Percentiles rank a stretch among this genome's conserved stretches.
phyloP scores from a whole-genome alignment of 495 filamentous ascomycete species.

The Lophiotrema nucula region DNA sequence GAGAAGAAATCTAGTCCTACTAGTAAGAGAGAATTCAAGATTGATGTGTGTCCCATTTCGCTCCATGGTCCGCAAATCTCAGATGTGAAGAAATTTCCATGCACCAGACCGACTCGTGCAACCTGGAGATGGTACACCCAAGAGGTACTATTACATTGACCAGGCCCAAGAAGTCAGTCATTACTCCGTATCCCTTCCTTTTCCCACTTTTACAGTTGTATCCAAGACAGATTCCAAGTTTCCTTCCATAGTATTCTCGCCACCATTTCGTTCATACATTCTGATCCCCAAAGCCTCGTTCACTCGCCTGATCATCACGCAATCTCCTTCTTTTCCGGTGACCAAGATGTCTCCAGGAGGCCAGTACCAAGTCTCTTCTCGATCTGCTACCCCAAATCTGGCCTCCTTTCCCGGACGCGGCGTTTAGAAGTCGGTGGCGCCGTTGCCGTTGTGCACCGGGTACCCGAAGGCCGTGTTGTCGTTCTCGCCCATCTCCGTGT shows the following conservation, averaged over 20 bases:
- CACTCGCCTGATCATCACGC: not conserved
- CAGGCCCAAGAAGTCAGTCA: not conserved
- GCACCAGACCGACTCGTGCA: not conserved
- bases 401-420: conserved; percentile 26
- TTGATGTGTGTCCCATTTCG: not conserved
- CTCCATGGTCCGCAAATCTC: not conserved
- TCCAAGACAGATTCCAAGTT: not conserved
- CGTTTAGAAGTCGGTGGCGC: conserved; percentile 35
- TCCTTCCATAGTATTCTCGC: not conserved
- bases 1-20: not conserved
- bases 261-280: no score
- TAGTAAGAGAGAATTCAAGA: not conserved
- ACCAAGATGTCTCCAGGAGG: conserved; percentile 22
- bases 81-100: no score
- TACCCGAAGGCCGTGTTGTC: conserved; percentile 41
- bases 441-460: conserved; percentile 38
- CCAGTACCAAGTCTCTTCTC: conserved; percentile 3
- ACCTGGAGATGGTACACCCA: not conserved
- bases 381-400: conserved; percentile 1
- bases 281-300: conserved; percentile 9
- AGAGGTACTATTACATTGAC: not conserved
- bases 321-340: conserved; percentile 29
- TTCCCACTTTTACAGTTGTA: not conserved
- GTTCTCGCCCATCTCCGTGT: conserved; percentile 38
- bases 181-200: not conserved